A percentile compares a stretch with the other conserved stretches of the same genome.
These are phyloP conservation scores for Trichophaea hybrida DNA, from an alignment of 2,329 filamentous ascomycete species.

Conservation along the genomic window DNA sequence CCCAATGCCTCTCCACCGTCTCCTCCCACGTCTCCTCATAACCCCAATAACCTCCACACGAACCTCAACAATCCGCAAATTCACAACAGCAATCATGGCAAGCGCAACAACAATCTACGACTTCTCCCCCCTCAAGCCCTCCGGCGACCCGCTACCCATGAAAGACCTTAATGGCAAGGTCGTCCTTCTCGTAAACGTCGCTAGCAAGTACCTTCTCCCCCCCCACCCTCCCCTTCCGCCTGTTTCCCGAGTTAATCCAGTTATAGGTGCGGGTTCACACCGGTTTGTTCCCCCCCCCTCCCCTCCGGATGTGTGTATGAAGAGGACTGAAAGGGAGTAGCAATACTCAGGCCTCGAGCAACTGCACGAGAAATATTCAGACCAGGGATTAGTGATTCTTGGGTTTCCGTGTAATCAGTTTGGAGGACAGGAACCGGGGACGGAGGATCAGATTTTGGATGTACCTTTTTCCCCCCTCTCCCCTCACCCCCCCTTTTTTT, in stretches of 20 bases:
- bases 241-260: conserved; percentile 8
- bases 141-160: conserved; percentile 57
- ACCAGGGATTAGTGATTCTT: conserved; percentile 68
- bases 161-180: conserved; percentile 73
- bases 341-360: conserved; percentile 85
- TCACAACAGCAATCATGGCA: conserved; percentile 8
- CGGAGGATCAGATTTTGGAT: conserved; percentile 62
- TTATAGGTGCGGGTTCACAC: conserved; percentile 67
- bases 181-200: conserved; percentile 90
- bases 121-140: conserved; percentile 71
- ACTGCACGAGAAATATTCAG: conserved; percentile 65
- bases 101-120: conserved; percentile 49
- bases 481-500: no score
- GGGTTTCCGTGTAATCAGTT: conserved; percentile 99
- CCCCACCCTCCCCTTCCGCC: neutral
- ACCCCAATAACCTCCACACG: neutral
- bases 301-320: neutral
- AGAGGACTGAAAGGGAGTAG: neutral
- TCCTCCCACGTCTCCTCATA: neutral
- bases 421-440: conserved; percentile 72
- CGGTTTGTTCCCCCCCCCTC: conserved; percentile 5
- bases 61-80: neutral
- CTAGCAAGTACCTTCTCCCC: conserved; percentile 49
- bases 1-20: neutral
- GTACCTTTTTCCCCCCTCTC: conserved; percentile 1